These are phyloP conservation scores for Colletotrichum tropicale DNA, from an alignment of 2,329 filamentous ascomycete genomes.

Conservation along the genomic window DNA sequence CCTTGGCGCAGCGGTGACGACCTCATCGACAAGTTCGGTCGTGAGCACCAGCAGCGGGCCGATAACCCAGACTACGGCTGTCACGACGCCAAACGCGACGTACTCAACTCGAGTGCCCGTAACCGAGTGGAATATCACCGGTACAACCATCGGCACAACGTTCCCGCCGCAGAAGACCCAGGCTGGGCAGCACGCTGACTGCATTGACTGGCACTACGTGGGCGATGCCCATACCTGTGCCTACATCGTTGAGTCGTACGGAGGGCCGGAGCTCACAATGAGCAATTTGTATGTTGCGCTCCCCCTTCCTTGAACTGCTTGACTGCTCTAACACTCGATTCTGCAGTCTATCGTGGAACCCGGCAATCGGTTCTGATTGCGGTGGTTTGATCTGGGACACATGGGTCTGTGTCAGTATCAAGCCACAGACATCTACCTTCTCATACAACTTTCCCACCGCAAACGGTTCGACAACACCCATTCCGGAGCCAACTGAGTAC, in stretches of 20 bases:
- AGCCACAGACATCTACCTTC: not conserved
- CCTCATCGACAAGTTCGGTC: not conserved
- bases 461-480: not conserved
- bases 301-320: not conserved
- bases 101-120: not conserved
- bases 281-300: not conserved
- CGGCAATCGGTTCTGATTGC: constrained; percentile 16
- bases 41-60: not conserved
- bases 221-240: not conserved
- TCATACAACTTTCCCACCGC: not conserved
- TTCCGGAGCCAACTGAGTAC: not conserved
- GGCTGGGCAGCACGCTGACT: constrained; percentile 22
- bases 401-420: not conserved
- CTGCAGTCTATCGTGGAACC: constrained; percentile 17
- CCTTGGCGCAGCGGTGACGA: not conserved
- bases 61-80: not conserved
- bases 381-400: not conserved
- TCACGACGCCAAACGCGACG: not conserved
- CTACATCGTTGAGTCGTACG: not conserved
- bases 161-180: constrained; percentile 24
- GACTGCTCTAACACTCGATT: not conserved
- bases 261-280: not conserved
- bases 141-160: not conserved
- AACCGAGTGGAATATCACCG: not conserved
- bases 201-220: constrained; percentile 17